These are phyloP conservation scores for Lizonia empirigonia DNA, from an alignment of 2,329 filamentous ascomycete genomes.

Conservation along the genomic window DNA sequence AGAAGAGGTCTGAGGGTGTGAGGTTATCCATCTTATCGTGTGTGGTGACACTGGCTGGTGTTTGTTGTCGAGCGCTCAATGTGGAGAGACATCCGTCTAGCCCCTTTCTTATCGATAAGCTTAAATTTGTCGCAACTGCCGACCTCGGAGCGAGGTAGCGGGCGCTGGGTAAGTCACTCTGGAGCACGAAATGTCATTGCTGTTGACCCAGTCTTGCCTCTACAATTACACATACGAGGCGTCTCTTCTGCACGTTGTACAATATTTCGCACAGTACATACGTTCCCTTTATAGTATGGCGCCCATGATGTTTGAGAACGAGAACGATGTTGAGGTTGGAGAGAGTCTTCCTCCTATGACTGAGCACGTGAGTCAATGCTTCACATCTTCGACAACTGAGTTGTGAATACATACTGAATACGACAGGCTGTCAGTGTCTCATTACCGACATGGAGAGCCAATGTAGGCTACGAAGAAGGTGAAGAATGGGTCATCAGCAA, in stretches of 20 bases:
- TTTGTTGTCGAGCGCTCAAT: slow-evolving; percentile 10
- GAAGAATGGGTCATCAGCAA: slow-evolving; percentile 81
- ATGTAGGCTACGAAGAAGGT: slow-evolving; percentile 93
- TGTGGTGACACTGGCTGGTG: slow-evolving; percentile 4
- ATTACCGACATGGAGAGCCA: slow-evolving; percentile 88
- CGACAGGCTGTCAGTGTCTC: slow-evolving; percentile 91
- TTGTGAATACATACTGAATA: slow-evolving; percentile 28
- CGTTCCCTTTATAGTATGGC: slow-evolving; percentile 27
- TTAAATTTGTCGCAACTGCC: slow-evolving; percentile 37
- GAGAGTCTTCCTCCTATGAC: slow-evolving; percentile 48
- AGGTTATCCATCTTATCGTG: slow-evolving; percentile 41
- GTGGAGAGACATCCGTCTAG: slow-evolving; percentile 12
- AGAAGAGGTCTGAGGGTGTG: slow-evolving; percentile 57
- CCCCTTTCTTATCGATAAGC: slow-evolving; percentile 41
- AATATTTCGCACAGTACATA: slow-evolving; percentile 1
- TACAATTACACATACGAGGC: slow-evolving; percentile 5
- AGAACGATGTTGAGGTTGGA: slow-evolving; percentile 47
- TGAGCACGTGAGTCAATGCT: slow-evolving; percentile 46
- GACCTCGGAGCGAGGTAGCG: slow-evolving; percentile 42
- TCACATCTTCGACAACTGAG: background rate
- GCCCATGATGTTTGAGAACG: slow-evolving; percentile 28
- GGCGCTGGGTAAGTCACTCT: slow-evolving; percentile 7
- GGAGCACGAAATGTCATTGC: slow-evolving; percentile 12
- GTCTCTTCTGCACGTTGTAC: slow-evolving; percentile 6
- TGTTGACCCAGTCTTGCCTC: slow-evolving; percentile 13